Base-by-base conservation (phyloP, 441 rosid species). In the Bocquillonia castaneifolia region DNA sequence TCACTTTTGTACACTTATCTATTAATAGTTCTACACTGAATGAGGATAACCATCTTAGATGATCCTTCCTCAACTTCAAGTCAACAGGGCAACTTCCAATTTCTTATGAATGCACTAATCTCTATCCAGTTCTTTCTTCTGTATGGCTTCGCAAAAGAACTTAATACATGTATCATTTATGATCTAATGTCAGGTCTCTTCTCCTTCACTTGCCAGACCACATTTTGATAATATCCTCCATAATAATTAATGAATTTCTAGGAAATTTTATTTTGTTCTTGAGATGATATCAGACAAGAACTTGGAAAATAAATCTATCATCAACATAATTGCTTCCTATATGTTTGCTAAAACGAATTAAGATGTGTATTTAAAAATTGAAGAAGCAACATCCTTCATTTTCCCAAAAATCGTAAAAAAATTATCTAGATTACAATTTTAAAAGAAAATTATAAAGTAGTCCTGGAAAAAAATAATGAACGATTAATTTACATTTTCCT, bases 401-500 rank as follows among this genome's bases (percentile, higher is more conserved):
- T 50, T 50, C 2, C 18, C 14, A 26, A 36, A 48, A 29, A 0
- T 10, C 58, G 1, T 15, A 10, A 6, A 4, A 20, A 31, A 14
- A 54, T 28, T 25, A 62, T 47, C 50, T 37, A 31, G n/a, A 36
- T 26, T 39, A 60, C 40, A 57, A 26, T 18, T 36, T 37, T 37
- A 63, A 12, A 31, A 29, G 31, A 54, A 36, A 52, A 53, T 28
- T 0, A n/a, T 23, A 45, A 37, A 56, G 18, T 31, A 34, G n/a
- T 57, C 29, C 25, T 14, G 62, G 47, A 59, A 51, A 15, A 60
- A 1, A 54, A 12, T 54, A 32, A 32, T 13, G 6, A 52, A 64
- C 22, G 58, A 59, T 31, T 25, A 78, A 78, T 91, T 85, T 76
- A 88, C 91, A 81, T 42, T 55, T 64, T 85, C 86, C 36, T 86